A percentile compares a stretch with the other conserved stretches of the same genome.
Conservation (phyloP, 2,329 filamentous ascomycete species). For the Aspergillus neotritici region DNA sequence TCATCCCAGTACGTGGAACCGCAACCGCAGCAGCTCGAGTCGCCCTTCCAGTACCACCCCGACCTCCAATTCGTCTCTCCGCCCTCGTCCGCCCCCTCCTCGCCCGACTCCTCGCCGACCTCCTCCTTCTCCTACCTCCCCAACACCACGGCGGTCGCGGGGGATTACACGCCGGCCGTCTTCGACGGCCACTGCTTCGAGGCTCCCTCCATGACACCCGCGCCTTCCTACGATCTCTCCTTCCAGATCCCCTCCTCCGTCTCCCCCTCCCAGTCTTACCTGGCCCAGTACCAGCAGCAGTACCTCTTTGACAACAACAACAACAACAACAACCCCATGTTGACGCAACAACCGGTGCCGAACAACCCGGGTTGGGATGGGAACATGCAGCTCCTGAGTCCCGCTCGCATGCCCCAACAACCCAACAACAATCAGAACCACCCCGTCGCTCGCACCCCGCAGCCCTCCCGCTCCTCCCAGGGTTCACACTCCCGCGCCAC, state of each 20-base stretch:
- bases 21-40: conserved; percentile 25
- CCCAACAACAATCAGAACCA: conserved; percentile 8
- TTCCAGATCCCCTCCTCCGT: conserved; percentile 29
- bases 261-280: conserved; percentile 30
- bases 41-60: conserved; percentile 30
- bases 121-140: conserved; percentile 29
- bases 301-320: conserved; percentile 22
- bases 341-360: conserved; percentile 34
- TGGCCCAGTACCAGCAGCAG: conserved; percentile 26
- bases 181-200: conserved; percentile 28
- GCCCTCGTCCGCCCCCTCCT: conserved; percentile 34
- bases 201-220: conserved; percentile 38
- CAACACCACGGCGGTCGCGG: conserved; percentile 21
- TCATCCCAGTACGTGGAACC: conserved; percentile 20
- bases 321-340: conserved; percentile 37
- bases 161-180: conserved; percentile 20
- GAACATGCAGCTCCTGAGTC: conserved; percentile 33
- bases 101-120: conserved; percentile 29
- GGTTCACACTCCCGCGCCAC: conserved; percentile 39
- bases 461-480: conserved; percentile 23
- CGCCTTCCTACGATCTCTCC: conserved; percentile 34
- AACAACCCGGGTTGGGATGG: conserved; percentile 33
- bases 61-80: conserved; percentile 30
- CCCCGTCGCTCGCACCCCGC: conserved; percentile 15
- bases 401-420: conserved; percentile 23